Percentiles rank a stretch among this genome's conserved stretches.
Evolutionary conservation across 1,284 basidiomycete species (phyloP).

Genomic region (Marasmius tenuissimus): DNA sequence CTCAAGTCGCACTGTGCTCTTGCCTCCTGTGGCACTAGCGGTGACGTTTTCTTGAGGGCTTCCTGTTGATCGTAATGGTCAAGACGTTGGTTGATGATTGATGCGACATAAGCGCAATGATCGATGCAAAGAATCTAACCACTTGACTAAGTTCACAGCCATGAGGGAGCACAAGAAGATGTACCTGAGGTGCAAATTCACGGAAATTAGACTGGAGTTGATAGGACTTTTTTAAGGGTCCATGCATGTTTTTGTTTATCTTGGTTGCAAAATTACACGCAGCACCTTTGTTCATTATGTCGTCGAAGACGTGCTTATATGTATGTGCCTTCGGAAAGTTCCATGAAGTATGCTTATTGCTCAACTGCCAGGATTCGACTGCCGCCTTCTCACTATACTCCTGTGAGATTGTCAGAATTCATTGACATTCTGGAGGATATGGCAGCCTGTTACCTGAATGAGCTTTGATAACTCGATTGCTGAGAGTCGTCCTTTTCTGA

Average conservation of each 20-base stretch:
- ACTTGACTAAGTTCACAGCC: not conserved
- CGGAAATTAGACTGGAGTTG: conserved; percentile 29
- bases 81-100: not conserved
- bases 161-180: not conserved
- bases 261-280: conserved; percentile 24
- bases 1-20: not conserved
- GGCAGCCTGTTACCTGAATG: too few relatives aligned
- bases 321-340: conserved; percentile 19
- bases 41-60: not conserved
- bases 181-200: conserved; percentile 1
- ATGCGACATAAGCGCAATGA: not conserved
- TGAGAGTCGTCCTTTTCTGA: not conserved
- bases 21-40: not conserved
- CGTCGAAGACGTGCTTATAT: conserved; percentile 20
- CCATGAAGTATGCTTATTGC: conserved; percentile 11
- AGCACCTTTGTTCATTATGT: conserved; percentile 25
- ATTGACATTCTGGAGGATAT: too few relatives aligned
- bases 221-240: conserved; percentile 23
- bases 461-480: not conserved
- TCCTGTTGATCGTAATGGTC: not conserved
- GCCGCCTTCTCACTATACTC: not conserved
- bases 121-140: not conserved
- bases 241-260: conserved; percentile 22
- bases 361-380: not conserved
- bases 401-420: not conserved